Evolutionary conservation across 768 basidiomycete genomes (phyloP).

Genomic region (Russula olivacea): DNA sequence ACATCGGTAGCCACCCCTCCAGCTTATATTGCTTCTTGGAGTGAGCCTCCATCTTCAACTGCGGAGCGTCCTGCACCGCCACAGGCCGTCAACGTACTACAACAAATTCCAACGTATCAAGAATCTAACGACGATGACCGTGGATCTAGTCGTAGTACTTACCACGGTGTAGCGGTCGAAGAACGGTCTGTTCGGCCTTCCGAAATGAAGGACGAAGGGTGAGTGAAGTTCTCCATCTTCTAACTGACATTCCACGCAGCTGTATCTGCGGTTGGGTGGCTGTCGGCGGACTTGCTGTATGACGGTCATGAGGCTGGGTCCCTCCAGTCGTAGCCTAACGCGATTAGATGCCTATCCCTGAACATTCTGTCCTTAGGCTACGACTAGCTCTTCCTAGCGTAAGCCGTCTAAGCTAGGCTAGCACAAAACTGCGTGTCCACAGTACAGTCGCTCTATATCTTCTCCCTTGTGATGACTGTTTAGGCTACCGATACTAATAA

Average conservation of each 20-base stretch:
- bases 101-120: constrained; percentile 26
- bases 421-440: constrained; percentile 36
- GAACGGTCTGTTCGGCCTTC: constrained; percentile 68
- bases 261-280: constrained; percentile 18
- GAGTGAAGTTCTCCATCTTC: constrained; percentile 37
- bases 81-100: constrained; percentile 5
- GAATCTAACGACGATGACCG: constrained; percentile 27
- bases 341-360: constrained; percentile 23
- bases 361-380: constrained; percentile 25
- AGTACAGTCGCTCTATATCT: constrained; percentile 61
- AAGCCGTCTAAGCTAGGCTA: constrained; percentile 55
- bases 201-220: constrained; percentile 98
- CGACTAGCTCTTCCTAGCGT: constrained; percentile 27
- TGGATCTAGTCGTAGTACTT: constrained; percentile 33
- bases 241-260: constrained; percentile 27
- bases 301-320: constrained; percentile 21
- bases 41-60: constrained; percentile 9
- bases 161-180: constrained; percentile 31
- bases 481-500: constrained; percentile 75
- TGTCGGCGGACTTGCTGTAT: constrained; percentile 22
- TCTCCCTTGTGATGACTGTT: constrained; percentile 47
- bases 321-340: constrained; percentile 33
- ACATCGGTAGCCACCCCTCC: neutral
- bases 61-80: constrained; percentile 4
- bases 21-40: constrained; percentile 19